Conservation (phyloP, 2,329 filamentous ascomycete genomes). For the Corinectria fuckeliana region DNA sequence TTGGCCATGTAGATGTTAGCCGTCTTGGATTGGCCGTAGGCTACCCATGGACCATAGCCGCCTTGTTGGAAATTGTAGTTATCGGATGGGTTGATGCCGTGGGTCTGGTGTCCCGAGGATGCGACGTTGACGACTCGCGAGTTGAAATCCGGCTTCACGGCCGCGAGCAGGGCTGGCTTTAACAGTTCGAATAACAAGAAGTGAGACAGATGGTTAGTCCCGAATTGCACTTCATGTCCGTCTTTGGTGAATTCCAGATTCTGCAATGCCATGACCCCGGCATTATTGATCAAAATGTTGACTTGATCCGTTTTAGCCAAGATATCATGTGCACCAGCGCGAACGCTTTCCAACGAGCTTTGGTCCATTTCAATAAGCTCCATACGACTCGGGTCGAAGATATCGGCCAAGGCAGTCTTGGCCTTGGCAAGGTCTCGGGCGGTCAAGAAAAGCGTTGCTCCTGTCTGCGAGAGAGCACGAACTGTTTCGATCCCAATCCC, state of each 20-base stretch:
- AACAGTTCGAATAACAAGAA: constrained; percentile 18
- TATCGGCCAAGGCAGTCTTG: background rate
- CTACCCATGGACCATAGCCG: constrained; percentile 36
- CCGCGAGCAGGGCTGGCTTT: background rate
- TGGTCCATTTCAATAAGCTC: constrained; percentile 17
- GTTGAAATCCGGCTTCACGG: background rate
- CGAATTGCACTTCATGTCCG: constrained; percentile 37
- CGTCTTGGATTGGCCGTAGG: constrained; percentile 57
- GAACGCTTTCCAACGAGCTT: constrained; percentile 27
- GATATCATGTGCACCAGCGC: constrained; percentile 41
- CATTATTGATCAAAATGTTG: constrained; percentile 52
- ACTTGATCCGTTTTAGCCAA: constrained; percentile 39
- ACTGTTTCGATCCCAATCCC: constrained; percentile 11
- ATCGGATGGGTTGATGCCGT: no score
- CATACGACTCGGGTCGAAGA: background rate
- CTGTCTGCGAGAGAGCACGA: constrained; percentile 3
- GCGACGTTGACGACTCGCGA: no score
- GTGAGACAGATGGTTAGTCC: constrained; percentile 33
- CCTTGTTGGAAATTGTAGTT: no score
- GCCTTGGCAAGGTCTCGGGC: constrained; percentile 10
- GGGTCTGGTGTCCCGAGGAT: no score
- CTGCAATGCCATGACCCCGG: constrained; percentile 18
- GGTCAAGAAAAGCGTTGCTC: constrained; percentile 2
- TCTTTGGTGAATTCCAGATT: constrained; percentile 24
- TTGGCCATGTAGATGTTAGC: constrained; percentile 55